phyloP scores from a whole-genome alignment of 1,284 basidiomycete genomes.

The Mycosarcoma mackinlayi region DNA sequence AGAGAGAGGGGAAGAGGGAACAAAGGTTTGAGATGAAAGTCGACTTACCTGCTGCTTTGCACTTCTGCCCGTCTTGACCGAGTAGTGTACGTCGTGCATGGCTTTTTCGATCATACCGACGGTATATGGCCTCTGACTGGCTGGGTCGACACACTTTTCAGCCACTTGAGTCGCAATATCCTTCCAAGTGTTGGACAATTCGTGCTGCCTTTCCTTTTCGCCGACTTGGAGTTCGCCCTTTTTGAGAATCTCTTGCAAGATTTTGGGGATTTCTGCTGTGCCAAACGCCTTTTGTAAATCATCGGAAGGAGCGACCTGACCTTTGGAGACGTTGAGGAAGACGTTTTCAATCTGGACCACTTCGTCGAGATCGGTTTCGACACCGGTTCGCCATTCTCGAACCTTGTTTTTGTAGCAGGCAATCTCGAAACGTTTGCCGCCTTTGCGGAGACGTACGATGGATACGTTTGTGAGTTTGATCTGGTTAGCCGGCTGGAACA shows the following conservation, averaged over 20 bases:
- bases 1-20: background rate
- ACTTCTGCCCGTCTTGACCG: slow-evolving; percentile 85
- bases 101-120: slow-evolving; percentile 98
- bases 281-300: slow-evolving; percentile 93
- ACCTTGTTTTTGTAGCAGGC: slow-evolving; percentile 99
- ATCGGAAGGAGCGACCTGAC: slow-evolving; percentile 86
- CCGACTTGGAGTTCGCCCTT: slow-evolving; percentile 97
- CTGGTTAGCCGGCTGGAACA: slow-evolving; percentile 56
- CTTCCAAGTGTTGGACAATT: slow-evolving; percentile 82
- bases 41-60: slow-evolving; percentile 74
- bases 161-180: slow-evolving; percentile 95
- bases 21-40: background rate
- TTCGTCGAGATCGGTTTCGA: slow-evolving; percentile 93
- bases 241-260: slow-evolving; percentile 90
- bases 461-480: slow-evolving; percentile 88
- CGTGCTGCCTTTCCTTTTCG: slow-evolving; percentile 94
- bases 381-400: slow-evolving; percentile 91
- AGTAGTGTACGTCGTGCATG: slow-evolving; percentile 93
- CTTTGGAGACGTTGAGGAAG: slow-evolving; percentile 96
- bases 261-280: slow-evolving; percentile 78
- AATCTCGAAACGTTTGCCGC: slow-evolving; percentile 98
- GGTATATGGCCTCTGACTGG: slow-evolving; percentile 87
- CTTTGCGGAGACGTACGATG: slow-evolving; percentile 93
- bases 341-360: slow-evolving; percentile 97
- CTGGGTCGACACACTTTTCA: slow-evolving; percentile 93